phyloP scores from a whole-genome alignment of 371 early-diverging fungal species.

The Batkoa obscura region DNA sequence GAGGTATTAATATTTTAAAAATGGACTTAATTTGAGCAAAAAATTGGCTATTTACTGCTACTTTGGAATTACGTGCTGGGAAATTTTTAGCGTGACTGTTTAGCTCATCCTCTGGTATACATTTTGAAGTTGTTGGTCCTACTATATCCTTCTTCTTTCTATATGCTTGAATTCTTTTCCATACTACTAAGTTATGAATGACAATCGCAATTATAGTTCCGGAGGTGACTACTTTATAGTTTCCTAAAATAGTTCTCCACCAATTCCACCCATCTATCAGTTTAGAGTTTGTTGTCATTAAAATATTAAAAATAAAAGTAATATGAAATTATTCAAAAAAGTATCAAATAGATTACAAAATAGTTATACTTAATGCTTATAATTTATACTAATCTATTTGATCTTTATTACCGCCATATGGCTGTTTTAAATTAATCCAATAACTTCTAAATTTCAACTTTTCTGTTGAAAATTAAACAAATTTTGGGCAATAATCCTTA shows the following conservation, averaged over 20 bases:
- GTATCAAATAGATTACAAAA: too few relatives aligned
- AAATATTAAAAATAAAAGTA: neutral
- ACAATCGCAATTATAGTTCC: neutral
- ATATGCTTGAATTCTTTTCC: neutral
- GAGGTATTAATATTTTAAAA: conserved; percentile 50
- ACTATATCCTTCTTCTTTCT: neutral
- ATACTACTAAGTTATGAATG: neutral
- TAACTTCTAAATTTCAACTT: too few relatives aligned
- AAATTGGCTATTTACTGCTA: conserved; percentile 47
- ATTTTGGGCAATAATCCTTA: too few relatives aligned
- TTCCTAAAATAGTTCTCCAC: neutral
- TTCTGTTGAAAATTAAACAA: too few relatives aligned
- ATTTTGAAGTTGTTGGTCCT: neutral
- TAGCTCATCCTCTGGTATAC: neutral
- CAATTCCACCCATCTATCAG: neutral
- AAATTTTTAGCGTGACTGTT: conserved; percentile 11
- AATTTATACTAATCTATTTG: too few relatives aligned
- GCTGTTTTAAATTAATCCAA: too few relatives aligned
- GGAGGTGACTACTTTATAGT: neutral
- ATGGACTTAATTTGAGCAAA: conserved; percentile 42
- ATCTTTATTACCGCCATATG: too few relatives aligned
- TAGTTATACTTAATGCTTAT: too few relatives aligned
- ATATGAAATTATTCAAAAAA: neutral
- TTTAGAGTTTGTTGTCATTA: neutral
- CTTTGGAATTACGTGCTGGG: conserved; percentile 13